Base-by-base conservation (phyloP, 768 basidiomycete genomes). In the Mycena venus region DNA sequence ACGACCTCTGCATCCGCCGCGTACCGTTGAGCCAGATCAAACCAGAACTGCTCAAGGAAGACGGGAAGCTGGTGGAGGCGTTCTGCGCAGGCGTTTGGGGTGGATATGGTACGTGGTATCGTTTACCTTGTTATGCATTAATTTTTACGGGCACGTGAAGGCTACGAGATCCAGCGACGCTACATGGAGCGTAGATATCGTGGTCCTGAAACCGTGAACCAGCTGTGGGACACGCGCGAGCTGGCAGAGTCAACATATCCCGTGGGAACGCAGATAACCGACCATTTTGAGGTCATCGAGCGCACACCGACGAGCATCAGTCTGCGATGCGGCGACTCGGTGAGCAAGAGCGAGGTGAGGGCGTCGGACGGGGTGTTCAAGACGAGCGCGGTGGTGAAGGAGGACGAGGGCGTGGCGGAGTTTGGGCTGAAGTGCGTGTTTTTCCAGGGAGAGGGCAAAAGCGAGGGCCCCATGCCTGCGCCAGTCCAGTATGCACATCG, bases 251-350 rank as follows among this genome's bases (percentile, higher is more conserved):
- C 77, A 32, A 61, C 69, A 25, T 78, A 78, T 34, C 64, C 64
- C 2, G 56, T 78, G 25, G 72, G 74, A 3, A 76, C 77, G 53
- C 47, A 66, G 58, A 67, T 78, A 15, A 78, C 77, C 0, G 75
- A 78, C 75, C 77, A 78, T 51, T 78, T 78, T 27, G 75, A 78
- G 56, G 77, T 78, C 23, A 40, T 78, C 27, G 38, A 61, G 58
- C 68, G 36, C 56, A 72, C 74, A 32, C 75, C 72, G 32, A 73
- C 59, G n/a, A 74, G 69, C 66, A 74, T 78, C 70, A 56, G 51
- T 23, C 42, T 76, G 55, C 71, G 77, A 2, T 64, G 61, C 44
- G 77, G 77, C 14, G 77, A 78, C 63, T 73, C 77, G 19, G 70
- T 70, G 47, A 75, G 72, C 29, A 74, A 66, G 12, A 36, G 36